Evolutionary conservation across 306 rosid species (phyloP), one percentile per base, ranked within the genome.

Genomic region (Corylus americana): DNA sequence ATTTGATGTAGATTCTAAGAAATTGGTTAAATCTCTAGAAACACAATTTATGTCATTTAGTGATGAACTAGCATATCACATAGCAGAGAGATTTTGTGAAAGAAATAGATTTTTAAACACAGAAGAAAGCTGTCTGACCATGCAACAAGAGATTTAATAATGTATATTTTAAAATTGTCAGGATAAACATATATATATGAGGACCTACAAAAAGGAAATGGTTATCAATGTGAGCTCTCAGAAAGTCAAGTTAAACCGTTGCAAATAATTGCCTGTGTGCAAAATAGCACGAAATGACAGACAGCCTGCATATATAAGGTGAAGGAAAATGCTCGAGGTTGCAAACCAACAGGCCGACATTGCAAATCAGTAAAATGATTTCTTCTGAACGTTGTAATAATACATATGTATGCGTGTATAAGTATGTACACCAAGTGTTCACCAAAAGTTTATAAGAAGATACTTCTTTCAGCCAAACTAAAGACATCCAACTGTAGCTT

Each of bases 401-500:
- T 53, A 53, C 6, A 16, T 18, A 53, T 53, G 45, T 42, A 42
- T 6, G 45, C 8, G 7, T 49, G 14, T 12, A 11, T 11, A 49
- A 1, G 53, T 49, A 49, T 11, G 4, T 11, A 11, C 53, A 49
- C 53, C 14, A 49, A 49, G 53, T 49, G 14, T 49, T 49, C 53
- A 49, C 53, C 11, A 49, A 49, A 9, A 2, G 3, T 48, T 49
- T 49, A 9, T 11, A 12, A 49, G 53, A 49, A 49, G 53, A 49
- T 49, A 49, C 53, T 49, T 27, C 14, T 11, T 22, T 37, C 13
- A 59, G 66, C 17, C 66, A 25, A n/a, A 25, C 22, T 11, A 59
- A 59, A 39, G 71, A 16, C 48, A 67, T 16, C 22, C 48, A 17
- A 67, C 71, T 42, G 72, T 68, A 68, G 51, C 72, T 68, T 18